Percentiles rank a stretch among this genome's conserved stretches.
Conservation (phyloP, 1,284 basidiomycete species). For the Ustilago xerochloae region DNA sequence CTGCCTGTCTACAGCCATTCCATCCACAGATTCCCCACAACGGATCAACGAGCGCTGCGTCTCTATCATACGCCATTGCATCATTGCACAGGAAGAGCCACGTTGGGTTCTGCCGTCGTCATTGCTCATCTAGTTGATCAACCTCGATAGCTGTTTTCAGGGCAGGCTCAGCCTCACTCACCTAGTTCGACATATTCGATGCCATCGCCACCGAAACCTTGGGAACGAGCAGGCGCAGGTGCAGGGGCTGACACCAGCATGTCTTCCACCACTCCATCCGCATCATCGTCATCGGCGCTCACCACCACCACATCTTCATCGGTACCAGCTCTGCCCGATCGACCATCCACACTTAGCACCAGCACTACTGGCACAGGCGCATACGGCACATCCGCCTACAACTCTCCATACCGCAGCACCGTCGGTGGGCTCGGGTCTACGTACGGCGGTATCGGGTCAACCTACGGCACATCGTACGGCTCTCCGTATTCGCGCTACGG, state of each 20-base stretch:
- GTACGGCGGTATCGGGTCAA: constrained; percentile 61
- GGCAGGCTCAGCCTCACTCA: too few species aligned
- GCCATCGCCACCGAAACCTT: constrained; percentile 67
- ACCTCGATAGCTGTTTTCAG: too few species aligned
- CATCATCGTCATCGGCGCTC: constrained; percentile 27
- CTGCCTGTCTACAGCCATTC: too few species aligned
- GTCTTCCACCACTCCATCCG: constrained; percentile 19
- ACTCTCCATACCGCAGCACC: constrained; percentile 45
- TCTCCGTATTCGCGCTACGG: constrained; percentile 65
- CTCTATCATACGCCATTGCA: too few species aligned
- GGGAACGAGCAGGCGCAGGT: constrained; percentile 63
- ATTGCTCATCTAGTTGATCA: too few species aligned
- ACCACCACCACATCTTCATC: constrained; percentile 31
- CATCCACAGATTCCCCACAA: too few species aligned
- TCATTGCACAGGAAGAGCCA: too few species aligned
- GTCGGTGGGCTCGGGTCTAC: constrained; percentile 55
- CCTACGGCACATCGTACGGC: constrained; percentile 57
- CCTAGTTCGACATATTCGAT: too few species aligned
- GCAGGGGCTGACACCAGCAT: constrained; percentile 28
- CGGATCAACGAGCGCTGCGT: too few species aligned
- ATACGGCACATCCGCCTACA: constrained; percentile 38
- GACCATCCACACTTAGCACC: constrained; percentile 54
- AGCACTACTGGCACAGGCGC: constrained; percentile 23
- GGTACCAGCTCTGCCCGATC: constrained; percentile 61
- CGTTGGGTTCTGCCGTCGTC: too few species aligned